A percentile compares a stretch with the other conserved stretches of the same genome.
phyloP scores from a whole-genome alignment of 495 filamentous ascomycete genomes.

The Xylaria longipes region DNA sequence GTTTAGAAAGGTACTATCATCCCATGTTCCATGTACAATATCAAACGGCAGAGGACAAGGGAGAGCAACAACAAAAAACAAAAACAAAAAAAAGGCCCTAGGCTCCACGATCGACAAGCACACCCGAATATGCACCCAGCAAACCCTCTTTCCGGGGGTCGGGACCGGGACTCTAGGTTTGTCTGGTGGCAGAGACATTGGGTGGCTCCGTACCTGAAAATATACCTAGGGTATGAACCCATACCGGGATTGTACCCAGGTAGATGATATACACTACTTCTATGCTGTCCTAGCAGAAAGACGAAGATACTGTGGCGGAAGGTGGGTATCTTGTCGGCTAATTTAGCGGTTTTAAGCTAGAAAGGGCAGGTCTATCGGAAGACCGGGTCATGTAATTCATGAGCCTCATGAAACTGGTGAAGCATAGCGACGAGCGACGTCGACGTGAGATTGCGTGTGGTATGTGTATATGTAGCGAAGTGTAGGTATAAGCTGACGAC shows the following conservation, averaged over 20 bases:
- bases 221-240: not conserved
- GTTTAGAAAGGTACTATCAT: not conserved
- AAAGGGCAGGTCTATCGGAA: constrained; percentile 2
- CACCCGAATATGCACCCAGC: constrained; percentile 11
- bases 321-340: not conserved
- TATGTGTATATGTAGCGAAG: not conserved
- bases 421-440: not conserved
- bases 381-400: not conserved
- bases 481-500: constrained; percentile 8
- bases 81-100: not conserved
- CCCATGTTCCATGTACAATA: not conserved
- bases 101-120: constrained; percentile 15
- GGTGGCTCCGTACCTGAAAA: not conserved
- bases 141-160: constrained; percentile 8
- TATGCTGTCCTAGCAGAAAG: not conserved
- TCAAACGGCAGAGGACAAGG: constrained; percentile 4
- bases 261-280: not conserved
- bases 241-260: not conserved
- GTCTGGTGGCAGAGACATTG: constrained; percentile 12
- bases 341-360: not conserved
- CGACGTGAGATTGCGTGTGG: not conserved
- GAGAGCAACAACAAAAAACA: too few species aligned
- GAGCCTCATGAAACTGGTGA: not conserved
- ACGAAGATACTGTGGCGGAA: not conserved
- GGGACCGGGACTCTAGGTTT: constrained; percentile 5